These are phyloP conservation scores for Penicillium hordei DNA, from an alignment of 2,329 filamentous ascomycete species.

Conservation along the genomic window DNA sequence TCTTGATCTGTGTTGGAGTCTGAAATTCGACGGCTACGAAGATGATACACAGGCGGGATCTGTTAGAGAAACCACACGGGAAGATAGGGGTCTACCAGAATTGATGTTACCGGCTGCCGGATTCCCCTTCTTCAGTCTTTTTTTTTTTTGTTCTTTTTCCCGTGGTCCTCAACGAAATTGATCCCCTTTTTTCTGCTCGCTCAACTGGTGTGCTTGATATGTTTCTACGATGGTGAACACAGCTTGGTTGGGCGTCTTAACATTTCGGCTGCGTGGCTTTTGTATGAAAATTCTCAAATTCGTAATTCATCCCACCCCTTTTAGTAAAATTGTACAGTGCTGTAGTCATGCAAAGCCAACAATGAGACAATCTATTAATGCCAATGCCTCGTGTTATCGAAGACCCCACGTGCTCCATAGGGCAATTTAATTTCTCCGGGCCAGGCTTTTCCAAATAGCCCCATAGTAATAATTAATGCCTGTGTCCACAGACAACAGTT, in stretches of 20 bases:
- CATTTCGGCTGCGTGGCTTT: slow-evolving; percentile 20
- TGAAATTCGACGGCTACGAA: slow-evolving; percentile 37
- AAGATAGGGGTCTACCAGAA: slow-evolving; percentile 23
- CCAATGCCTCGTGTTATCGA: background rate
- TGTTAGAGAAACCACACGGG: slow-evolving; percentile 30
- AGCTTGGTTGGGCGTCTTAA: slow-evolving; percentile 22
- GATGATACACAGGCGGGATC: slow-evolving; percentile 37
- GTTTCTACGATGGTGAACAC: slow-evolving; percentile 15
- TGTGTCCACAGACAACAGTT: background rate
- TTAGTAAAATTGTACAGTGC: background rate
- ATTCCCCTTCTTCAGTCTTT: slow-evolving; percentile 18
- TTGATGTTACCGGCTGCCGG: slow-evolving; percentile 27
- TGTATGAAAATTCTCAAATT: slow-evolving; percentile 22
- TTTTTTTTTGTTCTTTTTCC: slow-evolving; percentile 21
- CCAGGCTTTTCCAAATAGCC: slow-evolving; percentile 2
- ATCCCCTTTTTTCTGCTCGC: slow-evolving; percentile 22
- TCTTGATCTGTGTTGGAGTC: slow-evolving; percentile 39
- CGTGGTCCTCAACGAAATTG: slow-evolving; percentile 27
- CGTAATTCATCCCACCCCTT: slow-evolving; percentile 12
- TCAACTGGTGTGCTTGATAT: slow-evolving; percentile 21
- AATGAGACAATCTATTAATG: background rate
- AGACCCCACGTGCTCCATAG: slow-evolving; percentile 6
- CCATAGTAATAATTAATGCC: slow-evolving; percentile 1
- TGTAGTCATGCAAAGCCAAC: background rate
- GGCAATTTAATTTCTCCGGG: slow-evolving; percentile 4